Conservation (phyloP, 1,284 basidiomycete species). For the Entoloma clypeatum region DNA sequence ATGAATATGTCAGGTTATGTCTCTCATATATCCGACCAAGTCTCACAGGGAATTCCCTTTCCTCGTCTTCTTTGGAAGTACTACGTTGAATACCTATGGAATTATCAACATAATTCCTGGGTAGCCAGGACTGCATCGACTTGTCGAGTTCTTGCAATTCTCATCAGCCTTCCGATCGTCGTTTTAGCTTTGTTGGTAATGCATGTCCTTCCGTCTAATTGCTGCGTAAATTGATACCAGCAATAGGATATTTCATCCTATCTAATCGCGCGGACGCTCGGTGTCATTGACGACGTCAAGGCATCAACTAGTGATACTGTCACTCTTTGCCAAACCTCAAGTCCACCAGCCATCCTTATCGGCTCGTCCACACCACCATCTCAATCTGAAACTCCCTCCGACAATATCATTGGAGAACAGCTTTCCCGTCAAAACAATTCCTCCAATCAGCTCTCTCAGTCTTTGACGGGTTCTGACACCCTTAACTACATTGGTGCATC, state of each 20-base stretch:
- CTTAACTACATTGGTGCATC: slow-evolving; percentile 22
- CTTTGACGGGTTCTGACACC: slow-evolving; percentile 13
- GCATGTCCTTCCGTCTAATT: slow-evolving; percentile 15
- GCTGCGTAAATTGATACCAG: slow-evolving; percentile 6
- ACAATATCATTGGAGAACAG: slow-evolving; percentile 22
- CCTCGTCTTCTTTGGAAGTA: slow-evolving; percentile 48
- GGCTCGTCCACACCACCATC: slow-evolving; percentile 23
- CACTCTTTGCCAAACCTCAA: slow-evolving; percentile 27
- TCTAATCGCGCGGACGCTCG: slow-evolving; percentile 75
- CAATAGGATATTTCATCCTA: slow-evolving; percentile 75
- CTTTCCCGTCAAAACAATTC: slow-evolving; percentile 13
- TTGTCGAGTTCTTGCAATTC: slow-evolving; percentile 60
- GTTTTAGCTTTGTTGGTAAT: slow-evolving; percentile 63
- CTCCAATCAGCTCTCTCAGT: slow-evolving; percentile 13
- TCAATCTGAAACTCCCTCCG: slow-evolving; percentile 22
- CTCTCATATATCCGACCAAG: slow-evolving; percentile 23
- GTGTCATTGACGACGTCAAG: slow-evolving; percentile 66
- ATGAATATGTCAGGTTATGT: slow-evolving; percentile 32
- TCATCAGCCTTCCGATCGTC: slow-evolving; percentile 60
- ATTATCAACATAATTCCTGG: slow-evolving; percentile 60
- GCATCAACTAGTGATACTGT: slow-evolving; percentile 60
- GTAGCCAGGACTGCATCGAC: slow-evolving; percentile 61
- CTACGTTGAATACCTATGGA: slow-evolving; percentile 61
- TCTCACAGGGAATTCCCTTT: slow-evolving; percentile 26
- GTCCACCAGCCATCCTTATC: slow-evolving; percentile 32